phyloP scores from a whole-genome alignment of 257 asterid species.

The Datura wrightii region DNA sequence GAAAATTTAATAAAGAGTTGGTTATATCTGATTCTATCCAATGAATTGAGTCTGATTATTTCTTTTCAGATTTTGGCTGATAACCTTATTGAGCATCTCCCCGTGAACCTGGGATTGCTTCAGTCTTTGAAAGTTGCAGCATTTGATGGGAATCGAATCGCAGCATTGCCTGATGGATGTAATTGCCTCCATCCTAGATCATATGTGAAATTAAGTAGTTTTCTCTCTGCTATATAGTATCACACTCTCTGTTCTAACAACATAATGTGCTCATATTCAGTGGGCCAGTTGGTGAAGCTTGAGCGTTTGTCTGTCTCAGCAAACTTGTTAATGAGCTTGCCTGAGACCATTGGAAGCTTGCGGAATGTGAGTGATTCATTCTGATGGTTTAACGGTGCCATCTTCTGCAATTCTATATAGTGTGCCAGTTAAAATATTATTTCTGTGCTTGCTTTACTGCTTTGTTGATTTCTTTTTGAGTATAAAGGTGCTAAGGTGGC shows the following conservation, averaged over 20 bases:
- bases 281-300: slow-evolving; percentile 97
- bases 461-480: neutral
- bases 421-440: slow-evolving; percentile 11
- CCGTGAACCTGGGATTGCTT: slow-evolving; percentile 89
- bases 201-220: neutral
- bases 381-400: neutral
- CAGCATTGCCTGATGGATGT: slow-evolving; percentile 93
- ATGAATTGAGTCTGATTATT: neutral
- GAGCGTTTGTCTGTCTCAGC: slow-evolving; percentile 83
- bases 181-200: slow-evolving; percentile 38
- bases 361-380: slow-evolving; percentile 77
- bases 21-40: neutral
- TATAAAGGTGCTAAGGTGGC: neutral
- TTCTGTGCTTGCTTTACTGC: neutral
- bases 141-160: slow-evolving; percentile 79
- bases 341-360: slow-evolving; percentile 98
- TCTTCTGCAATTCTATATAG: neutral
- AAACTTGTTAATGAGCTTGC: slow-evolving; percentile 66
- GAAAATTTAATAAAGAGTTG: neutral
- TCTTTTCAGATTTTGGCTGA: slow-evolving; percentile 74
- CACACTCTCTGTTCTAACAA: neutral
- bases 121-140: slow-evolving; percentile 78
- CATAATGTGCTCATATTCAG: slow-evolving; percentile 51
- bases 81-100: slow-evolving; percentile 78
- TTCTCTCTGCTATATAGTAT: neutral